Evolutionary conservation across 1,284 basidiomycete species (phyloP).

Genomic region (Cryptococcus sp.): DNA sequence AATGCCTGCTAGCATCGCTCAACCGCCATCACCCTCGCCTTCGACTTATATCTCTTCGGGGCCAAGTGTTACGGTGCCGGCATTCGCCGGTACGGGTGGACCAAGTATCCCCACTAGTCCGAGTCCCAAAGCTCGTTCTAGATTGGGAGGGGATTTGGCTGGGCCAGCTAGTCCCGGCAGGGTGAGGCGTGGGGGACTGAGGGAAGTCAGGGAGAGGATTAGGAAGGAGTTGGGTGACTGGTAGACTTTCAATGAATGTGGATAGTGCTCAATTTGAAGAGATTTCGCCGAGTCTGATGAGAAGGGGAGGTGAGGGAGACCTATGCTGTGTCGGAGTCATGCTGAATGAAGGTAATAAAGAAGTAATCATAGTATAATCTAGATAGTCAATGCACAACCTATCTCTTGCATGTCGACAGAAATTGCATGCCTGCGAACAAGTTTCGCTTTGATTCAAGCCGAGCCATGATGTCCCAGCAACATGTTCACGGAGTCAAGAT

Average conservation of each 20-base stretch:
- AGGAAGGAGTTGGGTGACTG: slow-evolving; percentile 27
- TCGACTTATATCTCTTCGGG: slow-evolving; percentile 2
- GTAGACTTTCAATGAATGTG: background rate
- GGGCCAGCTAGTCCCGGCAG: slow-evolving; percentile 40
- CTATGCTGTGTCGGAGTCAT: too few species aligned
- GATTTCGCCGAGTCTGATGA: too few species aligned
- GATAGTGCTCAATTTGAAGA: too few species aligned
- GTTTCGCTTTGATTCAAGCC: too few species aligned
- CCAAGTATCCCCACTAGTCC: background rate
- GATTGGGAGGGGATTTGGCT: slow-evolving; percentile 9
- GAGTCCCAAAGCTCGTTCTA: slow-evolving; percentile 12
- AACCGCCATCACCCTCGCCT: slow-evolving; percentile 11
- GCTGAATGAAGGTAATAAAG: too few species aligned
- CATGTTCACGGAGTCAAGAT: too few species aligned
- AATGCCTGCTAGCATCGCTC: slow-evolving; percentile 31
- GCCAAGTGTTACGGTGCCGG: background rate
- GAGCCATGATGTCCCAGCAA: too few species aligned
- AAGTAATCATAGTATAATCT: too few species aligned
- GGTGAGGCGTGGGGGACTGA: slow-evolving; percentile 36
- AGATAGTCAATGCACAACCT: too few species aligned
- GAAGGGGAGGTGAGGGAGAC: too few species aligned
- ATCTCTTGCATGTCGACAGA: too few species aligned
- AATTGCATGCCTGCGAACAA: too few species aligned
- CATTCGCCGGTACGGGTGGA: slow-evolving; percentile 3
- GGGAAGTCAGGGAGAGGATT: slow-evolving; percentile 38